Percentiles rank a stretch among this genome's conserved stretches.
phyloP scores from a whole-genome alignment of 2,329 filamentous ascomycete genomes.

The Beauveria varroae region DNA sequence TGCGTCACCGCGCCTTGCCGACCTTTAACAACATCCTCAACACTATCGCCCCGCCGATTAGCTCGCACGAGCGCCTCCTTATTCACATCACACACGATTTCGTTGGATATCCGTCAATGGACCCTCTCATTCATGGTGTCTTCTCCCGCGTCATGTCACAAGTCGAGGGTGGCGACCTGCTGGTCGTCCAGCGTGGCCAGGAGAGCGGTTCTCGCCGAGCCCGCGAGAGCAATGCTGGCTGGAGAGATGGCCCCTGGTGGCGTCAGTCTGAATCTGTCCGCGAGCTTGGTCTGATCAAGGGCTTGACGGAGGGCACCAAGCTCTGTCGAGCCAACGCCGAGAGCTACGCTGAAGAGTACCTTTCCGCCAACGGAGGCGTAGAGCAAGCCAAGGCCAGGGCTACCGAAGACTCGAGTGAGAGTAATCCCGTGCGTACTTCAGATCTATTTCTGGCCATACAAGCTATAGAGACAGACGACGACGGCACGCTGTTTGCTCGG shows the following conservation, averaged over 20 bases:
- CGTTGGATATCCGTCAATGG: conserved; percentile 86
- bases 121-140: conserved; percentile 83
- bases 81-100: conserved; percentile 98
- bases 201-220: conserved; percentile 67
- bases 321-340: conserved; percentile 85
- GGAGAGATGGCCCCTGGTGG: conserved; percentile 98
- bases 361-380: conserved; percentile 67
- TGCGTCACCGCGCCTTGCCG: conserved; percentile 78
- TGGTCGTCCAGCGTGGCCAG: conserved; percentile 88
- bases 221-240: conserved; percentile 55
- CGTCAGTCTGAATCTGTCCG: conserved; percentile 61
- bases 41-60: conserved; percentile 91
- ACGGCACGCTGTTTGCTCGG: conserved; percentile 61
- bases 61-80: conserved; percentile 89
- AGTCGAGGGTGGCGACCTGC: conserved; percentile 90
- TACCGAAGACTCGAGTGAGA: conserved; percentile 69
- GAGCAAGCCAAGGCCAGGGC: conserved; percentile 74
- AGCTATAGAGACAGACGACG: conserved; percentile 61
- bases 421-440: conserved; percentile 83
- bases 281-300: conserved; percentile 72
- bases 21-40: conserved; percentile 94
- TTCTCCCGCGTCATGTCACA: conserved; percentile 98
- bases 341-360: conserved; percentile 79
- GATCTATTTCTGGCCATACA: conserved; percentile 96
- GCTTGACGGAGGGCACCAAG: conserved; percentile 81